Evolutionary conservation across 73 alveolate genomes (phyloP), one percentile per base, ranked within the genome.

Genomic region (Diophrys sp.): DNA sequence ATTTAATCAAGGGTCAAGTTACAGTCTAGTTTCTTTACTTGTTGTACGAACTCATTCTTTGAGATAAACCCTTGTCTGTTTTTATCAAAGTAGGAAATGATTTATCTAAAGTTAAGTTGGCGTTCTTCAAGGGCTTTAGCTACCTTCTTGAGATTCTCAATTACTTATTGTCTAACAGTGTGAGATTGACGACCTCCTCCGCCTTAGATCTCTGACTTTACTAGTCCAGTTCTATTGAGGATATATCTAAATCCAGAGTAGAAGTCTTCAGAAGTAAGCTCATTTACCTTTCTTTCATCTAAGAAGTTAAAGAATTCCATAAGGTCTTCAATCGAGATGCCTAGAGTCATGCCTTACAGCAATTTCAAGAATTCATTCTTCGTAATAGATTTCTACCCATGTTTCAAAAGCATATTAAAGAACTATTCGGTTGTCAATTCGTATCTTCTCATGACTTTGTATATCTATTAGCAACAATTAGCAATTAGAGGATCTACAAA

Each of bases 401-500:
- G 70, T 44, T 27, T 75, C 62, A 74, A 83, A 53, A 82, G 69
- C 26, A 82, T 56, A 25, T 82, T 80, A 53, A 57, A 82, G 18
- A 34, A 29, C 29, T 82, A 54, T 54, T 82, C 90, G 24, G 67
- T n/a, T 0, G 80, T 62, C 29, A 82, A n/a, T 0, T 82, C 90
- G 53, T 82, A 82, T 53, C 18, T 26, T 23, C 31, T 57, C 31
- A 75, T 30, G 0, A 18, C 18, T 56, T 66, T 82, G 73, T 62
- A 32, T 1, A 82, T 29, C 1, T n/a, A 1, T 25, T 32, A 44
- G 80, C 90, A 82, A 80, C 81, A 82, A 30, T 74, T 32, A 2
- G 82, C 81, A 0, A 82, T 70, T 1, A 82, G 67, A 5, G 90
- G 90, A 54, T 82, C 90, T 8, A 82, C 81, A 70, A 82, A 57